These are phyloP conservation scores for Pistacia vera DNA, from an alignment of 345 rosid species.

Conservation along the genomic window DNA sequence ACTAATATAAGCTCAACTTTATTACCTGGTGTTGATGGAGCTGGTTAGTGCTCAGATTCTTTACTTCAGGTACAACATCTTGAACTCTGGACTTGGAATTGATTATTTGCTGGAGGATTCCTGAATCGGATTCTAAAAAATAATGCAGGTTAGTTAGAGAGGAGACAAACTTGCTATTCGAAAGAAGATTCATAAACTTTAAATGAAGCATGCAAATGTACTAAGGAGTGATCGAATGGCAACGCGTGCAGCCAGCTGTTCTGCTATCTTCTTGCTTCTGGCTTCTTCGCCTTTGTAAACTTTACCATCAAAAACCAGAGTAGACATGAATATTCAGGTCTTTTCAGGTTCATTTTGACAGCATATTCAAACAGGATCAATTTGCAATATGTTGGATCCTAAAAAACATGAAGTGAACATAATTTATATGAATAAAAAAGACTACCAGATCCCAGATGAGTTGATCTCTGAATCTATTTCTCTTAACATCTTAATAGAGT, in stretches of 20 bases:
- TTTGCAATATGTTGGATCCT: conserved; percentile 33
- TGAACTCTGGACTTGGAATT: conserved; percentile 20
- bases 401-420: background rate
- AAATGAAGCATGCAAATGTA: conserved; percentile 6
- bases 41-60: background rate
- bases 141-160: too few species aligned
- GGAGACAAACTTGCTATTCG: too few species aligned
- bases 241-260: conserved; percentile 23
- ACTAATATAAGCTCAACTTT: background rate
- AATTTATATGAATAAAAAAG: too few species aligned
- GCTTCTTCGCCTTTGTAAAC: conserved; percentile 14
- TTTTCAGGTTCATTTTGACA: background rate
- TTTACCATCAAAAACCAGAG: conserved; percentile 23
- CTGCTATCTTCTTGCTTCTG: conserved; percentile 29
- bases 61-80: background rate
- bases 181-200: background rate
- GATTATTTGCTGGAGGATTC: conserved; percentile 23
- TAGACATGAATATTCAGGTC: conserved; percentile 22
- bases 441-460: too few species aligned
- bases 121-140: conserved; percentile 24
- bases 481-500: too few species aligned
- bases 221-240: conserved; percentile 28
- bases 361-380: conserved; percentile 30
- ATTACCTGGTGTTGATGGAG: background rate
- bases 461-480: too few species aligned